phyloP scores from a whole-genome alignment of 1,284 basidiomycete species.

The Naganishia sp. region DNA sequence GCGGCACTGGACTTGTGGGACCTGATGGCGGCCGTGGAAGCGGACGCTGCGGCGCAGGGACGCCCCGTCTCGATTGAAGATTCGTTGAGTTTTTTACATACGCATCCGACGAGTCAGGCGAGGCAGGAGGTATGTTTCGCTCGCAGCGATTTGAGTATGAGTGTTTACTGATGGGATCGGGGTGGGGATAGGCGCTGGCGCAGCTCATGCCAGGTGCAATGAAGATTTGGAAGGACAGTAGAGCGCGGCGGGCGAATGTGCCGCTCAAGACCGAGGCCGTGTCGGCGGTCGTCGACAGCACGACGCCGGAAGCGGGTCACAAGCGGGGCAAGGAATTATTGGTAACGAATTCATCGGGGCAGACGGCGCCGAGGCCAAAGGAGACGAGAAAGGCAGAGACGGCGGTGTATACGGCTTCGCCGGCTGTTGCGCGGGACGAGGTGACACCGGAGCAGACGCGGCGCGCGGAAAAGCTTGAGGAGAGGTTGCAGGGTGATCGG shows the following conservation, averaged over 20 bases:
- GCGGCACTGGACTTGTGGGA: conserved; percentile 57
- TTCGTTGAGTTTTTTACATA: conserved; percentile 53
- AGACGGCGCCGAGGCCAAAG: neutral
- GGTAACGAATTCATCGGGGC: neutral
- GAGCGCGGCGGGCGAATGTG: neutral
- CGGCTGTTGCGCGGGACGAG: conserved; percentile 3
- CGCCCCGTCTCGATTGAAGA: conserved; percentile 45
- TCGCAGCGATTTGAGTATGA: neutral
- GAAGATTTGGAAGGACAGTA: conserved; percentile 46
- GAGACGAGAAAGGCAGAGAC: neutral
- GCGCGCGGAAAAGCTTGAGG: conserved; percentile 2
- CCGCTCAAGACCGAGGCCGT: conserved; percentile 17
- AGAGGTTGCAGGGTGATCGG: neutral
- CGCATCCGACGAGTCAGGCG: conserved; percentile 57
- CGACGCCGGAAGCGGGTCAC: neutral
- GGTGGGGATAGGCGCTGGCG: conserved; percentile 43
- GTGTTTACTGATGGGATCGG: neutral
- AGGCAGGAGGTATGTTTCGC: conserved; percentile 47
- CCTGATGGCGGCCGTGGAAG: conserved; percentile 56
- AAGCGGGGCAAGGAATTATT: neutral
- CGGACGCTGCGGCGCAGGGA: conserved; percentile 49
- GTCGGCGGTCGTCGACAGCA: neutral
- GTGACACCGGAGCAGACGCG: conserved; percentile 10
- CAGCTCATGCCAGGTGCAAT: conserved; percentile 52
- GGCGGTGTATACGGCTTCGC: conserved; percentile 15